Conservation (phyloP, 2,329 filamentous ascomycete genomes). For the Pseudocercospora crystallina region DNA sequence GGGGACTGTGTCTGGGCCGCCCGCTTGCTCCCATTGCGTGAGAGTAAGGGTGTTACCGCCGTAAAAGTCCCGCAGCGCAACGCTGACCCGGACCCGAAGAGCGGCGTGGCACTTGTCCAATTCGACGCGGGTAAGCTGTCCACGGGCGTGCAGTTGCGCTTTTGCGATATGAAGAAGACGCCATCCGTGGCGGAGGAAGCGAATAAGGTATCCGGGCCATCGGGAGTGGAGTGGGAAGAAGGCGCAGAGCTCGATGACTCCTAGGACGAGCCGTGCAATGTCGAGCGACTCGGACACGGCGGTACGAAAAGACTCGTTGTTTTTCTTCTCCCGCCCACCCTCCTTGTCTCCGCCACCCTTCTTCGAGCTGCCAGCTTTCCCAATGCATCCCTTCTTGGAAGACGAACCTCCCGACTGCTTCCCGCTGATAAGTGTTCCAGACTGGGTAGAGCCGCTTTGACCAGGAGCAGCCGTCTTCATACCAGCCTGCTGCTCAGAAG, state of each 20-base stretch:
- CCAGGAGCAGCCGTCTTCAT: too few species aligned
- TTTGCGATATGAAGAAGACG: slow-evolving; percentile 6
- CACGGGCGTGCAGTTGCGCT: slow-evolving; percentile 13
- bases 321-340: too few species aligned
- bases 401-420: too few species aligned
- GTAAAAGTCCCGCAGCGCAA: not conserved
- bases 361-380: too few species aligned
- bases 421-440: too few species aligned
- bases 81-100: not conserved
- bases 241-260: slow-evolving; percentile 1
- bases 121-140: not conserved
- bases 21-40: not conserved
- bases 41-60: not conserved
- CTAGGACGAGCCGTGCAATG: not conserved
- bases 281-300: too few species aligned
- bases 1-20: not conserved
- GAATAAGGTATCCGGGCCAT: not conserved
- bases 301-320: too few species aligned
- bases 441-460: too few species aligned
- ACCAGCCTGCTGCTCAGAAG: too few species aligned
- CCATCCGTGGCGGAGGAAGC: slow-evolving; percentile 9
- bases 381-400: too few species aligned
- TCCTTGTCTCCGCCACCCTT: too few species aligned
- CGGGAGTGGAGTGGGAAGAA: slow-evolving; percentile 9
- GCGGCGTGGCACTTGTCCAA: slow-evolving; percentile 1